Percentiles rank a stretch among this genome's conserved stretches.
Evolutionary conservation across 1,139 yeast genomes (phyloP).

Genomic region (Sugiyamaella sp.): DNA sequence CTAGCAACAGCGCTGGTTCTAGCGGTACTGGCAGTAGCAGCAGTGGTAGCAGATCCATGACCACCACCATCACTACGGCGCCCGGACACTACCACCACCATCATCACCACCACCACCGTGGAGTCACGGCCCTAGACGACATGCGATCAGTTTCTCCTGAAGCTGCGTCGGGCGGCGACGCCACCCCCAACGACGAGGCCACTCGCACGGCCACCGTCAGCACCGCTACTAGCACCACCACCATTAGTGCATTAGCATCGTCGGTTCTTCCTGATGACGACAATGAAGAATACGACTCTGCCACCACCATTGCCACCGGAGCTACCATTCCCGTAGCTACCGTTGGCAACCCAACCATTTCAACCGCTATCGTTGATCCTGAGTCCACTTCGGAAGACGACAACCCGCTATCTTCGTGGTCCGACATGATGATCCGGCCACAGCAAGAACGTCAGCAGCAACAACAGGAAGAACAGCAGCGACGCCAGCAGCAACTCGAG

Average conservation of each 20-base stretch:
- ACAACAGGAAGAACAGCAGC: constrained; percentile 11
- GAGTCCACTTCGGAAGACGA: constrained; percentile 16
- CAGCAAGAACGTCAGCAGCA: constrained; percentile 12
- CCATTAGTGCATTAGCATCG: neutral
- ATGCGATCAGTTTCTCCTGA: constrained; percentile 27
- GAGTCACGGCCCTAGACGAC: neutral
- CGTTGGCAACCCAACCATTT: neutral
- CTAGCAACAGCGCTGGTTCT: neutral
- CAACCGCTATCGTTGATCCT: constrained; percentile 18
- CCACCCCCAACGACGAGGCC: neutral
- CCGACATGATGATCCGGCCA: constrained; percentile 13
- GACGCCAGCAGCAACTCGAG: constrained; percentile 14
- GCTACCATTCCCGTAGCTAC: neutral
- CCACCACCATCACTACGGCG: constrained; percentile 17
- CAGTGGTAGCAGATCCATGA: constrained; percentile 3
- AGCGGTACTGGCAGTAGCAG: too few relatives aligned
- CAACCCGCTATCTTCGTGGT: constrained; percentile 14
- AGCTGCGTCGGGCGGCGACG: neutral
- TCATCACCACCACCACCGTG: neutral
- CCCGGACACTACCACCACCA: constrained; percentile 17
- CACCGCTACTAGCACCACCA: neutral
- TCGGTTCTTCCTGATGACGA: constrained; percentile 4
- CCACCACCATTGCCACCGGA: constrained; percentile 9
- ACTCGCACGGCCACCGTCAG: too few relatives aligned
- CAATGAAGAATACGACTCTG: constrained; percentile 14